These are phyloP conservation scores for Penicillium waksmanii DNA, from an alignment of 495 filamentous ascomycete genomes.

Conservation along the genomic window DNA sequence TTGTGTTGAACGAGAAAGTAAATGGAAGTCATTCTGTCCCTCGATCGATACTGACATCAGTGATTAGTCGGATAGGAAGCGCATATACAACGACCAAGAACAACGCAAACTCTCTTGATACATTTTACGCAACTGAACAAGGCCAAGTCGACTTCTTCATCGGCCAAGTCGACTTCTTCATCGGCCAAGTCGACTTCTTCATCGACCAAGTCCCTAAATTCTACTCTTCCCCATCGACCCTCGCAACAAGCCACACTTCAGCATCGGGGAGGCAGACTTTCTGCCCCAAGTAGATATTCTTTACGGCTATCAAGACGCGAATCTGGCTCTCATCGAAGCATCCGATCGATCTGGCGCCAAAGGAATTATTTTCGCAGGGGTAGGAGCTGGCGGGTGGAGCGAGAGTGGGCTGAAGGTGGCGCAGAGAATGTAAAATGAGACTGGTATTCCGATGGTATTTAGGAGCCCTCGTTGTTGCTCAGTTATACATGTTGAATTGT, in stretches of 20 bases:
- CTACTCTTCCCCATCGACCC: slow-evolving; percentile 6
- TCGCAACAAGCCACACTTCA: slow-evolving; percentile 6
- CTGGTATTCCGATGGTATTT: slow-evolving; percentile 5
- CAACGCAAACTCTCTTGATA: slow-evolving; percentile 6
- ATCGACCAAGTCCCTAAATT: slow-evolving; percentile 8
- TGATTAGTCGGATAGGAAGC: slow-evolving; percentile 4
- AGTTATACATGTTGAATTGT: slow-evolving; percentile 69
- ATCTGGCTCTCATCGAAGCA: background rate
- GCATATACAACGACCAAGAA: slow-evolving; percentile 6
- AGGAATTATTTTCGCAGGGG: slow-evolving; percentile 5
- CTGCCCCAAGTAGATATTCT: slow-evolving; percentile 4
- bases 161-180: no score
- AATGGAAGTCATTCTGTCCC: background rate
- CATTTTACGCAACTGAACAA: slow-evolving; percentile 9
- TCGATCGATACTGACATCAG: background rate
- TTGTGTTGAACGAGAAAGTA: slow-evolving; percentile 10
- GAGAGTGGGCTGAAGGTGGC: background rate
- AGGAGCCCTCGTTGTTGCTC: slow-evolving; percentile 61
- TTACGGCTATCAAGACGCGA: slow-evolving; percentile 5
- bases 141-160: slow-evolving; percentile 3
- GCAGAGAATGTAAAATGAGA: background rate
- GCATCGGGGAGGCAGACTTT: background rate
- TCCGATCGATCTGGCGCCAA: background rate
- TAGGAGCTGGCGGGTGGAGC: slow-evolving; percentile 8
- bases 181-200: slow-evolving; percentile 8